Percentiles rank a stretch among this genome's conserved stretches.
Evolutionary conservation across 78 protist species (phyloP).

Genomic region (Pigoraptor vietnamica): DNA sequence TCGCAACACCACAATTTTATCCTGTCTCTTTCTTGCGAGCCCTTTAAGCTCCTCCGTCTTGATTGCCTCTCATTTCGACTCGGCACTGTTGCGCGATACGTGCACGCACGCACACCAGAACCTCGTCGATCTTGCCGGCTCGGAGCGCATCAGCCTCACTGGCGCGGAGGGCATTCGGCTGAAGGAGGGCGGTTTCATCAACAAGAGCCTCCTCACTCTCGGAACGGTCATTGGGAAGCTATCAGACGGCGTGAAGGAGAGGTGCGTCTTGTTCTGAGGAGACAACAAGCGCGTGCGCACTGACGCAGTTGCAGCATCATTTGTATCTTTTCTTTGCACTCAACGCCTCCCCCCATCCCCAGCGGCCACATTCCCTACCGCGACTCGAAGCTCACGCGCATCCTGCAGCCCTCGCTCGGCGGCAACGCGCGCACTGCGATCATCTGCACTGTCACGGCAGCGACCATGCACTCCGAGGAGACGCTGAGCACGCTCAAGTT

Average conservation of each 20-base stretch:
- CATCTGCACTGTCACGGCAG: slow-evolving; percentile 67
- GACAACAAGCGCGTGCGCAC: too few relatives aligned
- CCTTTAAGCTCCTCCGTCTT: too few relatives aligned
- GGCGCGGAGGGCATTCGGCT: slow-evolving; percentile 75
- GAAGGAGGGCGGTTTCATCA: slow-evolving; percentile 78
- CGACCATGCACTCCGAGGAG: slow-evolving; percentile 42
- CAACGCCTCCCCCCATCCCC: not conserved
- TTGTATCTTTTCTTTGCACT: not conserved
- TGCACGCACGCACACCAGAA: slow-evolving; percentile 3
- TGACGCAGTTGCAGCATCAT: too few relatives aligned
- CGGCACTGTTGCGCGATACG: not conserved
- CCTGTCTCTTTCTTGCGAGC: too few relatives aligned
- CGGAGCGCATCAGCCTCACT: slow-evolving; percentile 63
- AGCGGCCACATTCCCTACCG: slow-evolving; percentile 67
- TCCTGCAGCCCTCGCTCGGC: slow-evolving; percentile 71
- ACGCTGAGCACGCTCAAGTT: slow-evolving; percentile 66
- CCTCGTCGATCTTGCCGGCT: slow-evolving; percentile 88
- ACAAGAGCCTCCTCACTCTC: slow-evolving; percentile 64
- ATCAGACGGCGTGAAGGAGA: slow-evolving; percentile 1
- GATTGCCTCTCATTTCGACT: too few relatives aligned
- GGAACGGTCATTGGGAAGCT: slow-evolving; percentile 69
- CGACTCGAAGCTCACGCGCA: slow-evolving; percentile 70
- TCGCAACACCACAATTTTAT: too few relatives aligned
- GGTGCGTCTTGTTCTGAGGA: not conserved
- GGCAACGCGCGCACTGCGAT: slow-evolving; percentile 65